A percentile compares a stretch with the other conserved stretches of the same genome.
These are phyloP conservation scores for Astrothelium macrocarpum DNA, from an alignment of 495 filamentous ascomycete genomes.

Conservation along the genomic window DNA sequence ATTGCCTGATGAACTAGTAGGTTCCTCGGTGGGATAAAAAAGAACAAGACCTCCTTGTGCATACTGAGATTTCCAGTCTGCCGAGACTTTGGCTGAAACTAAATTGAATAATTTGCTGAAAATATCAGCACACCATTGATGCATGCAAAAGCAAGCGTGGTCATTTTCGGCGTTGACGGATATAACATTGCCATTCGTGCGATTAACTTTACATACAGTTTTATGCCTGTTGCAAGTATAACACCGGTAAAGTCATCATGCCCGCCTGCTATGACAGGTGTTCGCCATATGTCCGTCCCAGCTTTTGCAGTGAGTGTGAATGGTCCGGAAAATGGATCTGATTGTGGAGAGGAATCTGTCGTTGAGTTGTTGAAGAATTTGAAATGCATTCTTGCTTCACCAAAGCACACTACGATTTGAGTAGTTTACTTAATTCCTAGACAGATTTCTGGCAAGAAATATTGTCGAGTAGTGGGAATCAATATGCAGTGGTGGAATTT, in stretches of 20 bases:
- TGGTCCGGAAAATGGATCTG: neutral
- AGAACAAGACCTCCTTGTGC: neutral
- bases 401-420: no score
- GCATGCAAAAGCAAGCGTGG: neutral
- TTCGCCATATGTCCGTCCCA: neutral
- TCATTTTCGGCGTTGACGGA: neutral
- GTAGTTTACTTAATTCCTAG: no score
- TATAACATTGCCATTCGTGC: neutral
- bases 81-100: neutral
- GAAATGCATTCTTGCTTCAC: neutral
- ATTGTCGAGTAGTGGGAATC: no score
- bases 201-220: neutral
- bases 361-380: neutral
- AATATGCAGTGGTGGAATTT: no score
- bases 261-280: neutral
- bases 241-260: neutral
- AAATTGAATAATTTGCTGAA: neutral
- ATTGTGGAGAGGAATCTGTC: neutral
- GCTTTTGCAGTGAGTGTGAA: neutral
- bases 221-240: neutral
- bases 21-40: neutral
- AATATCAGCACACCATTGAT: neutral
- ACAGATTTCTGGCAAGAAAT: no score
- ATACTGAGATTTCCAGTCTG: slow-evolving; percentile 1
- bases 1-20: neutral